Conservation (phyloP, 768 basidiomycete genomes). For the Hydnum rufescens region DNA sequence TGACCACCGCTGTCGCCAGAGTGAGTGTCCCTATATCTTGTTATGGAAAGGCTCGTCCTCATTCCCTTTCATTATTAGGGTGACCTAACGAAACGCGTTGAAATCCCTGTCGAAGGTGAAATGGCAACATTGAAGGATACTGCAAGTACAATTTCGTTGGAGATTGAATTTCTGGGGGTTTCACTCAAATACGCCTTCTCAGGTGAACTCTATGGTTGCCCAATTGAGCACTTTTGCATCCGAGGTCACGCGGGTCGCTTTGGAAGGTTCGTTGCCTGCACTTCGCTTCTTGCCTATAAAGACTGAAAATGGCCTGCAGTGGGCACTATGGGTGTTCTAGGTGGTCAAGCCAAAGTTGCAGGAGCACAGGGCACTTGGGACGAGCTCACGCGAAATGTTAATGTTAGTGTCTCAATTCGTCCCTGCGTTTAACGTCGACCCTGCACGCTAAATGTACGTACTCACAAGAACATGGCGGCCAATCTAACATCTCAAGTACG, state of each 20-base stretch:
- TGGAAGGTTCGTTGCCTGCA: constrained; percentile 13
- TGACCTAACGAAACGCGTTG: constrained; percentile 25
- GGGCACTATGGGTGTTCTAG: constrained; percentile 22
- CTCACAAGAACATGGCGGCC: constrained; percentile 38
- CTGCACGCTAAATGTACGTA: constrained; percentile 11
- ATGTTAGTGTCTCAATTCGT: constrained; percentile 10
- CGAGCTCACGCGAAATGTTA: constrained; percentile 24
- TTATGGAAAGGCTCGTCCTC: not conserved
- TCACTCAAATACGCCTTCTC: constrained; percentile 2
- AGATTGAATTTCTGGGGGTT: too few species aligned
- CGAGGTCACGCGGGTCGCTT: constrained; percentile 24
- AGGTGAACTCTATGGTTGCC: constrained; percentile 26
- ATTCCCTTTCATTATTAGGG: constrained; percentile 12
- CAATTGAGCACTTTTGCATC: constrained; percentile 23
- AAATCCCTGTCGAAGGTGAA: constrained; percentile 27
- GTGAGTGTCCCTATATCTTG: not conserved
- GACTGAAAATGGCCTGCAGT: constrained; percentile 19
- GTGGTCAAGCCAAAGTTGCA: constrained; percentile 25
- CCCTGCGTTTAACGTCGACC: not conserved
- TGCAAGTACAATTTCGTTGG: constrained; percentile 1
- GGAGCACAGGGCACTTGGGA: constrained; percentile 29
- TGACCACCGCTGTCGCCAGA: constrained; percentile 22
- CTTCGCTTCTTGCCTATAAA: constrained; percentile 14
- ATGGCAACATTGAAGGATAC: constrained; percentile 27
- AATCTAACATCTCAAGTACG: constrained; percentile 84